These are phyloP conservation scores for Neurospora sp. DNA, from an alignment of 495 filamentous ascomycete genomes.

Conservation along the genomic window DNA sequence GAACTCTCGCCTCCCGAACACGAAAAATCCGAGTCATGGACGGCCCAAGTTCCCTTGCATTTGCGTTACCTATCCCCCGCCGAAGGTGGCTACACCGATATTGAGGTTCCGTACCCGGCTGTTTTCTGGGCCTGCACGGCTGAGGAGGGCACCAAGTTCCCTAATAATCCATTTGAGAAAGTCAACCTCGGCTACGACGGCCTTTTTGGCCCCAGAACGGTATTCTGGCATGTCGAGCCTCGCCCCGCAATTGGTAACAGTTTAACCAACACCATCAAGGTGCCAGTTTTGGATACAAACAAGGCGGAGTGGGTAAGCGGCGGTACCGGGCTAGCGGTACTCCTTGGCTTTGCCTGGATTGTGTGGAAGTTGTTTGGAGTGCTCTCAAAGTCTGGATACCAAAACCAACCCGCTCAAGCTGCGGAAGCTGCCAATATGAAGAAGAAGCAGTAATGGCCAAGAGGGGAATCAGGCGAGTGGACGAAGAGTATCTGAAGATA, in stretches of 20 bases:
- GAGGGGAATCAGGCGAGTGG: background rate
- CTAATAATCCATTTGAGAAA: constrained; percentile 77
- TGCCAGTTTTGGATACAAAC: constrained; percentile 66
- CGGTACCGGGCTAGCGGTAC: constrained; percentile 60
- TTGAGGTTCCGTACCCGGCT: constrained; percentile 58
- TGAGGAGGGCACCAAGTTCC: constrained; percentile 63
- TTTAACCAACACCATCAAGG: constrained; percentile 51
- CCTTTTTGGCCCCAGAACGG: constrained; percentile 65
- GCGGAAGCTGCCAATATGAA: constrained; percentile 21
- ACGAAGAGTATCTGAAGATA: background rate
- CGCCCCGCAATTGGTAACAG: constrained; percentile 23
- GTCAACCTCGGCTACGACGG: constrained; percentile 78
- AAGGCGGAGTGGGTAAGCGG: constrained; percentile 51
- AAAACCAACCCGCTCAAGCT: constrained; percentile 6
- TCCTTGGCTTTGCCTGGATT: constrained; percentile 68
- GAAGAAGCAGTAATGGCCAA: constrained; percentile 27
- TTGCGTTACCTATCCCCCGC: constrained; percentile 68
- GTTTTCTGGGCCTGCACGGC: constrained; percentile 90
- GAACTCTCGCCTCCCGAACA: constrained; percentile 52
- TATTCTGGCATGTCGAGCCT: constrained; percentile 81
- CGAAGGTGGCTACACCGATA: constrained; percentile 36
- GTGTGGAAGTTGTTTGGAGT: constrained; percentile 51
- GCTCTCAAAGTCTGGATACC: constrained; percentile 21
- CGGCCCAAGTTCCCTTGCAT: constrained; percentile 73
- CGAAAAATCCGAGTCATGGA: constrained; percentile 42